Conservation (phyloP, 2,329 filamentous ascomycete species). For the Chaetomiaceae sp. region DNA sequence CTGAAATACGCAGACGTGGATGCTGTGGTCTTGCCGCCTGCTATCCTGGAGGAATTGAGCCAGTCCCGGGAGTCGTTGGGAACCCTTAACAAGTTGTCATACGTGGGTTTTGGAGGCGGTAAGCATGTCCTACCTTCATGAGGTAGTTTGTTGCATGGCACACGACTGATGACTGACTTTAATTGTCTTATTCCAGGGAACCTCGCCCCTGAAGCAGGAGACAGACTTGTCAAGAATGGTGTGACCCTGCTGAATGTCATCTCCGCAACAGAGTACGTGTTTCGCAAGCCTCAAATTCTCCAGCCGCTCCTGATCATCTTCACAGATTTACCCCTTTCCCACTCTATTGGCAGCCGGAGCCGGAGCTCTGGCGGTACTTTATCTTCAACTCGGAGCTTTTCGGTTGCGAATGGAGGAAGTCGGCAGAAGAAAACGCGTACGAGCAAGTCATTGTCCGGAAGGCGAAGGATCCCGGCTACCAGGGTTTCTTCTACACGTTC, state of each 20-base stretch:
- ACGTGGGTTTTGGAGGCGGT: constrained; percentile 38
- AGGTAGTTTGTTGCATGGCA: too few relatives aligned
- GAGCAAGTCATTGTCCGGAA: constrained; percentile 38
- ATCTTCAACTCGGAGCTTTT: constrained; percentile 37
- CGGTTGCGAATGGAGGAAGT: constrained; percentile 38
- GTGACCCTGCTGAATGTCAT: constrained; percentile 35
- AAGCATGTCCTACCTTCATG: constrained; percentile 9
- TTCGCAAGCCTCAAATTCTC: background rate
- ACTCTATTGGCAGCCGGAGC: constrained; percentile 31
- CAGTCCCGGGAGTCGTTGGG: constrained; percentile 30
- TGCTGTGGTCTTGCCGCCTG: constrained; percentile 33
- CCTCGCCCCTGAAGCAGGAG: constrained; percentile 34
- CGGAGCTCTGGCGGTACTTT: constrained; percentile 40
- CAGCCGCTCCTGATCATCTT: background rate
- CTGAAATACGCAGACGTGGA: constrained; percentile 29
- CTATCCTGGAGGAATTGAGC: constrained; percentile 41
- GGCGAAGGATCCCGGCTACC: constrained; percentile 32
- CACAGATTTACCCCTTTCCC: constrained; percentile 34
- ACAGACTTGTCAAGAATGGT: constrained; percentile 35
- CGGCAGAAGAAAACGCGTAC: constrained; percentile 33
- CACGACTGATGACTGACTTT: too few relatives aligned
- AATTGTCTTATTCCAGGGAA: too few relatives aligned
- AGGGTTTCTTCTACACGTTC: constrained; percentile 39
- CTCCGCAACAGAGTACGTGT: constrained; percentile 39
- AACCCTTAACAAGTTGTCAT: constrained; percentile 31